Base-by-base conservation (phyloP, 2,329 filamentous ascomycete species). In the Lachnellula cervina region DNA sequence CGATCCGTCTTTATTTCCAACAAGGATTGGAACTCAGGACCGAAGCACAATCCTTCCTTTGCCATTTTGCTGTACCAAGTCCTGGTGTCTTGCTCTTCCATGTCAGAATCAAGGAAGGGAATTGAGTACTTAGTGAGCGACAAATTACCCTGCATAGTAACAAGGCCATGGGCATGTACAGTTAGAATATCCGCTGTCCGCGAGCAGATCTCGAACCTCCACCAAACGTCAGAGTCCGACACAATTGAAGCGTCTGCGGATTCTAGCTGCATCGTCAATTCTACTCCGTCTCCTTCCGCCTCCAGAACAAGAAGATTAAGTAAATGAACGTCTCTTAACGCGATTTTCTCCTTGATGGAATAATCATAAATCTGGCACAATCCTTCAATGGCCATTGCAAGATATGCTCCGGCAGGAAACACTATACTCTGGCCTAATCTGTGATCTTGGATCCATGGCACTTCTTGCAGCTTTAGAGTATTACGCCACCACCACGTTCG, bases 371-470 rank as follows among this genome's bases (percentile, higher is more conserved):
- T 59, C 1, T 57, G 62, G 3, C 61, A 67, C 1, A 73, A 70
- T 3, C 76, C 76, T 49, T 78, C 77, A 5, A 76, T 59, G 0
- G 75, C 75, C 72, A 79, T 76, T 49, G 75, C 59, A 47, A 75
- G 72, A 60, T 78, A 79, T 0, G 71, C 76, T 1, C 75, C 76
- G 3, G 74, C 76, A 3, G 75, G 77, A 4, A 79, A 62, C n/a
- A 79, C 62, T 1, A 72, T 69, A 51, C 76, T 74, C 59, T 75
- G 76, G 55, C 80, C 77, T 11, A 81, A 71, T 7, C 62, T 62
- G 59, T 79, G 76, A 19, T 71, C 69, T 34, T 66, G 55, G 2
- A 72, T 59, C 76, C 76, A 79, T 0, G 72, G 69, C 9, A 77
- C 49, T 44, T 71, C 70, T 4, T 71, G 68, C 2, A 65, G 48